Percentiles rank a stretch among this genome's conserved stretches.
Evolutionary conservation across 768 basidiomycete genomes (phyloP).

Genomic region (Xanthoconium stramineum): DNA sequence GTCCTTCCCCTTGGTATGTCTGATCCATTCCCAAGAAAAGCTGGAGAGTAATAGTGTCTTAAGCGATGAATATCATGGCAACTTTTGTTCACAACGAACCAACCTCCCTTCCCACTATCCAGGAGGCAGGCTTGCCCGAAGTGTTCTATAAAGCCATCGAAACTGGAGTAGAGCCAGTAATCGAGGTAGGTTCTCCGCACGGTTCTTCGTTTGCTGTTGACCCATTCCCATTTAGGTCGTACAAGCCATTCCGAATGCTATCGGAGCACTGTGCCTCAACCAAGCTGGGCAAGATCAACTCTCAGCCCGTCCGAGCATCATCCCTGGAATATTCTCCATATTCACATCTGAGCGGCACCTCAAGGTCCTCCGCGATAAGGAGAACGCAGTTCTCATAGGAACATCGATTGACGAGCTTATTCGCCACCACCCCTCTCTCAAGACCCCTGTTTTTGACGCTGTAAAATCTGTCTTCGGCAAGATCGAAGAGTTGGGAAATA

Average conservation of each 20-base stretch:
- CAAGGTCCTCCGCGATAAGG: constrained; percentile 85
- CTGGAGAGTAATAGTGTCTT: constrained; percentile 8
- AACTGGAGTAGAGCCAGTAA: constrained; percentile 76
- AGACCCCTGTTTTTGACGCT: constrained; percentile 73
- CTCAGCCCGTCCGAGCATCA: constrained; percentile 70
- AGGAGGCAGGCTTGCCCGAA: constrained; percentile 88
- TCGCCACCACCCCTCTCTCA: constrained; percentile 90
- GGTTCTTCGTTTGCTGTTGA: neutral
- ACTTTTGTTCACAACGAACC: constrained; percentile 99
- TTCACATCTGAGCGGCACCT: constrained; percentile 84
- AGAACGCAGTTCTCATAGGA: constrained; percentile 86
- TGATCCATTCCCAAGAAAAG: neutral
- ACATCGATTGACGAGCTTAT: constrained; percentile 92
- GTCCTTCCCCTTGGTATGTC: constrained; percentile 78
- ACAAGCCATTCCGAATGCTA: constrained; percentile 89
- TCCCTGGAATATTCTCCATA: constrained; percentile 79
- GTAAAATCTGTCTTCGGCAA: constrained; percentile 65
- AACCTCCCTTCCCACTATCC: constrained; percentile 87
- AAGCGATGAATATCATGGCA: constrained; percentile 90
- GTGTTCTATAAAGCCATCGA: constrained; percentile 86
- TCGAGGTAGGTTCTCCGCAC: constrained; percentile 57
- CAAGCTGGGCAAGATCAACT: constrained; percentile 83
- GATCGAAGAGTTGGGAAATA: constrained; percentile 71
- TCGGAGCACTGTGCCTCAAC: constrained; percentile 95
- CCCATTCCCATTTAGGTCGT: constrained; percentile 58